Evolutionary conservation across 208 protist species (phyloP), one percentile per base, ranked within the genome.

Genomic region (Crithidia fasciculata): DNA sequence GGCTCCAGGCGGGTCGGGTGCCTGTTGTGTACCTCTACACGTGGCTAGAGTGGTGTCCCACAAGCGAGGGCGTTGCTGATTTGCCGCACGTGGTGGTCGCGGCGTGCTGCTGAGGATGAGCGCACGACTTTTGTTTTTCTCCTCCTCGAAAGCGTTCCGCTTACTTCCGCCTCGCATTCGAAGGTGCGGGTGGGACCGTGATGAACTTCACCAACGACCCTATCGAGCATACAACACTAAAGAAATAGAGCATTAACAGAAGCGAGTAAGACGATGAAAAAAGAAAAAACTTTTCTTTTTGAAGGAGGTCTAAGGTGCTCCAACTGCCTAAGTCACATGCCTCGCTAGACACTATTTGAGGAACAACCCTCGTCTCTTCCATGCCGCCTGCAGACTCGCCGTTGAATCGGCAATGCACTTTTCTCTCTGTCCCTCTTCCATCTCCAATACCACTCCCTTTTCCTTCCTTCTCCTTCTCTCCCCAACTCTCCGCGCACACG

Each of bases 1-100:
- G 71, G 74, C 28, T 44, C 36, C 41, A n/a, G 4, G 52, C 36
- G 43, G 62, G 74, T 3, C 68, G 54, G 10, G 37, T 60, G 37
- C 74, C 74, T 15, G 5, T 57, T 0, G 10, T 80, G 10, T 56
- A 59, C 28, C 55, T 80, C 12, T 74, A 80, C 52, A 58, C 67
- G 19, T 80, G 74, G 74, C 53, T 66, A 15, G 74, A 80, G 44
- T 80, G 74, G 74, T 66, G 43, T 4, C 45, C 61, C 9, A 4
- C 45, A 15, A 80, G 52, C 39, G 15, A 10, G 5, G 18, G 40
- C 4, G 44, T 43, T 0, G 68, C 28, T 28, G 28, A 80, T 37
- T 36, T 70, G 18, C 74, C 74, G 12, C 58, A 71, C 40, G 62
- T 65, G 3, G 62, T 80, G 0, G 56, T 80, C n/a, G 55, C 53